Conservation (phyloP, 495 filamentous ascomycete genomes). For the Penicillium waksmanii region DNA sequence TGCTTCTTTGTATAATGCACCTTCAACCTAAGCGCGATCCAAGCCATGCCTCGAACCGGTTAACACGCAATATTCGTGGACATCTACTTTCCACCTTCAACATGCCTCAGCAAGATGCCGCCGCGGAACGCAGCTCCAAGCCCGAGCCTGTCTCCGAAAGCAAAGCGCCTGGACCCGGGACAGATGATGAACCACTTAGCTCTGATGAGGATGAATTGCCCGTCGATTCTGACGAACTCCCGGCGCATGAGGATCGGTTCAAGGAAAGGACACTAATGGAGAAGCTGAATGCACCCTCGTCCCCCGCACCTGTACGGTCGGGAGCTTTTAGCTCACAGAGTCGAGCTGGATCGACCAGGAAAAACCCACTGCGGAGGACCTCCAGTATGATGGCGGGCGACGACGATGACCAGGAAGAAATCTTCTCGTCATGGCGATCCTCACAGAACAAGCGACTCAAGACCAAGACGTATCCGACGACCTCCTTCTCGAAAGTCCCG, state of each 20-base stretch:
- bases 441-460: constrained; percentile 33
- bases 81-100: constrained; percentile 34
- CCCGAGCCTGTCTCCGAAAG: background rate
- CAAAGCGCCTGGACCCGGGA: constrained; percentile 1
- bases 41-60: constrained; percentile 25
- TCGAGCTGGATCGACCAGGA: constrained; percentile 11
- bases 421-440: constrained; percentile 19
- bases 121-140: background rate
- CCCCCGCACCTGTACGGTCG: background rate
- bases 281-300: background rate
- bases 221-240: constrained; percentile 5
- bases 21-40: constrained; percentile 25
- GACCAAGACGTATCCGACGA: constrained; percentile 23
- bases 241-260: background rate
- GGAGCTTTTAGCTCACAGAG: background rate
- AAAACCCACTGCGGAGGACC: constrained; percentile 8
- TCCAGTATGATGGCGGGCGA: constrained; percentile 10
- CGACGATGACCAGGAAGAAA: constrained; percentile 22
- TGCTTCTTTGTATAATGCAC: constrained; percentile 20
- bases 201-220: constrained; percentile 32
- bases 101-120: background rate
- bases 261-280: background rate
- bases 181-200: constrained; percentile 31
- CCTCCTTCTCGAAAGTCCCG: constrained; percentile 13
- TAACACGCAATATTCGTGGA: constrained; percentile 13